A percentile compares a stretch with the other conserved stretches of the same genome.
phyloP scores from a whole-genome alignment of 2,329 filamentous ascomycete genomes.

The Pseudovirgaria hyperparasitica region DNA sequence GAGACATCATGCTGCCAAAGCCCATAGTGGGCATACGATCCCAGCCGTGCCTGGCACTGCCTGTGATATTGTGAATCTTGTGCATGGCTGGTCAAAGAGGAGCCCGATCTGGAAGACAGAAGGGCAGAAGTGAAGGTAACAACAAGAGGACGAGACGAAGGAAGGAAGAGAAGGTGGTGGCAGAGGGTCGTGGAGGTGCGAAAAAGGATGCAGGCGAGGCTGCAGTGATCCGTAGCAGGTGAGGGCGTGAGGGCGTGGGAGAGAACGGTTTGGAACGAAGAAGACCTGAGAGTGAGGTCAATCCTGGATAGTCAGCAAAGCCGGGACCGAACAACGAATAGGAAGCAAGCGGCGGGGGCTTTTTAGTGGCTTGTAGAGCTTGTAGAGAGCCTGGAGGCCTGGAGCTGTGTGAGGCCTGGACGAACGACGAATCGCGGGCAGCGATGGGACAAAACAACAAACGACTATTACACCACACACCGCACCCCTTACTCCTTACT shows the following conservation, averaged over 20 bases:
- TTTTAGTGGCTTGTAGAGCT: too few relatives aligned
- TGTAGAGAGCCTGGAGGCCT: too few relatives aligned
- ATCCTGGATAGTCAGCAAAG: neutral
- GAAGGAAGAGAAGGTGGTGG: conserved; percentile 4
- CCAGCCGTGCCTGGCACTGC: conserved; percentile 54
- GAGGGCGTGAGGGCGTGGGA: conserved; percentile 3
- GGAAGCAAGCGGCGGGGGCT: too few relatives aligned
- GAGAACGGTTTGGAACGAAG: conserved; percentile 7
- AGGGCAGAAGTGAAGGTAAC: conserved; percentile 2
- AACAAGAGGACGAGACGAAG: conserved; percentile 2
- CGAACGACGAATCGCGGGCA: too few relatives aligned
- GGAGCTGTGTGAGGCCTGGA: too few relatives aligned
- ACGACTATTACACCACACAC: too few relatives aligned
- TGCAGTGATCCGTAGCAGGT: neutral
- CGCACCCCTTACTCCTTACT: too few relatives aligned
- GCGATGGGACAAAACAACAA: too few relatives aligned
- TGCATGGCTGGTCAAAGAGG: conserved; percentile 37
- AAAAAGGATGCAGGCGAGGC: neutral
- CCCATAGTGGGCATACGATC: conserved; percentile 51
- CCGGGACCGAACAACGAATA: too few relatives aligned
- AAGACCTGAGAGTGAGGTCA: too few relatives aligned
- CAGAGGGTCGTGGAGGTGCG: conserved; percentile 6
- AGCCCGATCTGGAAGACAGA: conserved; percentile 4
- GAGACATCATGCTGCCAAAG: conserved; percentile 51
- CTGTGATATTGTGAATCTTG: conserved; percentile 56